These are phyloP conservation scores for Bolboschoenoplectus hybrid DNA, from an alignment of 202 grass and related monocot genomes.

Conservation along the genomic window DNA sequence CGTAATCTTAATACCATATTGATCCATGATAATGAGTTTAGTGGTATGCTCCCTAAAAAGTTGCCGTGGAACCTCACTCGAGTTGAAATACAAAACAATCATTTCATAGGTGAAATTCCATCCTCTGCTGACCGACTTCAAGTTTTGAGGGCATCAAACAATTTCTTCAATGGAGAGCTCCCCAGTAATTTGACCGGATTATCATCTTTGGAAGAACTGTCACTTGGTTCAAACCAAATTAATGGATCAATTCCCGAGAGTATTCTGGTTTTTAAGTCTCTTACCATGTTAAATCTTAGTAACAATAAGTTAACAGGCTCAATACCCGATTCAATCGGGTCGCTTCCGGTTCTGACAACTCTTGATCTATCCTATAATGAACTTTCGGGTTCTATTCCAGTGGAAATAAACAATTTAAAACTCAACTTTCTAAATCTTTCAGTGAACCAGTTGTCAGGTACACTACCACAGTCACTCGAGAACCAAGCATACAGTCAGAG, in stretches of 20 bases:
- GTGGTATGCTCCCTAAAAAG: constrained; percentile 46
- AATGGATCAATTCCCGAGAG: constrained; percentile 50
- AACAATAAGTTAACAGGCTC: constrained; percentile 50
- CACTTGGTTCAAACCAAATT: constrained; percentile 50
- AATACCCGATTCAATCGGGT: constrained; percentile 51
- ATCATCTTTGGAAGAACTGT: constrained; percentile 38
- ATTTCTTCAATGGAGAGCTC: constrained; percentile 51
- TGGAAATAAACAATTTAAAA: constrained; percentile 42
- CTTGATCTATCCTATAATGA: constrained; percentile 69
- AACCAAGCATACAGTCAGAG: constrained; percentile 52
- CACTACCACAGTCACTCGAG: constrained; percentile 53
- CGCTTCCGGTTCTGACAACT: constrained; percentile 37
- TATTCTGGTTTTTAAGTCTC: constrained; percentile 46
- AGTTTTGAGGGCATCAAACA: constrained; percentile 57
- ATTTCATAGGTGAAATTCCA: constrained; percentile 60
- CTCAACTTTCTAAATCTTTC: constrained; percentile 55
- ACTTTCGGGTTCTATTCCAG: constrained; percentile 59
- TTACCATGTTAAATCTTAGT: constrained; percentile 60
- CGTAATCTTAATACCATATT: constrained; percentile 42
- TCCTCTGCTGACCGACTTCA: neutral
- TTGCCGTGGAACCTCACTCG: constrained; percentile 42
- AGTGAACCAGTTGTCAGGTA: constrained; percentile 60
- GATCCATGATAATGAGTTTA: constrained; percentile 76
- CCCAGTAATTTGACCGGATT: constrained; percentile 50
- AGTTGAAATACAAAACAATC: constrained; percentile 67